Conservation (phyloP, 2,329 filamentous ascomycete genomes). For the Neonectria neomacrospora region DNA sequence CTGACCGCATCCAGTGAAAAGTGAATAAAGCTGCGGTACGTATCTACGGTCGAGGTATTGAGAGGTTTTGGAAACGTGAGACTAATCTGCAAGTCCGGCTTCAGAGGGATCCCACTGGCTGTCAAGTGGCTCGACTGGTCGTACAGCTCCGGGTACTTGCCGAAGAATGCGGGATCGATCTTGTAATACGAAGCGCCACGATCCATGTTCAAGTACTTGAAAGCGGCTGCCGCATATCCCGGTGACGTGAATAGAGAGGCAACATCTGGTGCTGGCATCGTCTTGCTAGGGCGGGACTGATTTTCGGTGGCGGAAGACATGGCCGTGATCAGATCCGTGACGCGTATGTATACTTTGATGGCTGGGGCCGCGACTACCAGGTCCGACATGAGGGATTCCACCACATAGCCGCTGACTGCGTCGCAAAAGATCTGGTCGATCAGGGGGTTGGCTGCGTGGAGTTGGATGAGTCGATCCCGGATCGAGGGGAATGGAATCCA, state of each 20-base stretch:
- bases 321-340: conserved; percentile 46
- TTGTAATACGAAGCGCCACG: conserved; percentile 48
- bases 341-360: conserved; percentile 44
- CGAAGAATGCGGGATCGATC: conserved; percentile 48
- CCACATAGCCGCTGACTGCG: conserved; percentile 48
- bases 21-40: conserved; percentile 48
- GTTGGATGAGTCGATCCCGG: conserved; percentile 44
- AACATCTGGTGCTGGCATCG: conserved; percentile 42
- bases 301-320: conserved; percentile 32
- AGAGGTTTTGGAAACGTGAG: conserved; percentile 47
- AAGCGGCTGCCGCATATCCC: conserved; percentile 41
- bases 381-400: conserved; percentile 46
- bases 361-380: conserved; percentile 41
- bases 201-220: conserved; percentile 47
- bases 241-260: conserved; percentile 39
- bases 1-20: conserved; percentile 45
- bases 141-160: conserved; percentile 48
- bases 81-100: conserved; percentile 43
- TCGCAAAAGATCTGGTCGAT: conserved; percentile 50
- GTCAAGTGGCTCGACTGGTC: conserved; percentile 42
- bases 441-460: conserved; percentile 46
- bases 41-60: conserved; percentile 44
- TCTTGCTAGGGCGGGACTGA: conserved; percentile 4
- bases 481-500: conserved; percentile 48
- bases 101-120: conserved; percentile 45